Conservation (phyloP, 2,329 filamentous ascomycete genomes). For the Exophiala aquamarina region DNA sequence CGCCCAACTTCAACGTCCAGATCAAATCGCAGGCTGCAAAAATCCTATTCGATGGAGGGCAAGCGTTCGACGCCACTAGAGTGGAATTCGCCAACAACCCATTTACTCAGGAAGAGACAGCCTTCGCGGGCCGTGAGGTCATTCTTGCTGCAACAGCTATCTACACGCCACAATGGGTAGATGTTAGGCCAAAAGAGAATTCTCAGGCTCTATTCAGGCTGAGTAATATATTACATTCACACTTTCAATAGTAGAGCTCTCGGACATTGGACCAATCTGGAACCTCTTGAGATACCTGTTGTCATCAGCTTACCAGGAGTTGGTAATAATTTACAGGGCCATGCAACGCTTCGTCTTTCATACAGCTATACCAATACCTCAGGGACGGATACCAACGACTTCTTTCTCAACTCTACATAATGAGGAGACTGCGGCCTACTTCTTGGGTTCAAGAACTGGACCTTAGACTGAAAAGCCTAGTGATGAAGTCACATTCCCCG, state of each 20-base stretch:
- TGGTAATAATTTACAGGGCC: slow-evolving; percentile 40
- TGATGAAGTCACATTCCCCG: slow-evolving; percentile 30
- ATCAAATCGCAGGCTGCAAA: slow-evolving; percentile 34
- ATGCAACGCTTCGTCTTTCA: slow-evolving; percentile 25
- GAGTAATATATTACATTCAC: no score
- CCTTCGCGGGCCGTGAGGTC: slow-evolving; percentile 40
- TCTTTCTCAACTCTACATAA: slow-evolving; percentile 25
- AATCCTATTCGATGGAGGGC: slow-evolving; percentile 28
- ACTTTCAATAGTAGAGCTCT: slow-evolving; percentile 52
- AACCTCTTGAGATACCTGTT: slow-evolving; percentile 40
- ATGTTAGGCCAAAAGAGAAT: not conserved
- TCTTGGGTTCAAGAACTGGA: slow-evolving; percentile 18
- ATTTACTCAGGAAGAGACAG: slow-evolving; percentile 6
- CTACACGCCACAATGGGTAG: slow-evolving; percentile 37
- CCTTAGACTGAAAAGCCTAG: slow-evolving; percentile 31
- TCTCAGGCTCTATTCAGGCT: slow-evolving; percentile 1
- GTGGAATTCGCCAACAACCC: slow-evolving; percentile 8
- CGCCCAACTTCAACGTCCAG: slow-evolving; percentile 38
- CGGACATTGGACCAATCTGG: slow-evolving; percentile 49
- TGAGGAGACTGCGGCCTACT: slow-evolving; percentile 7
- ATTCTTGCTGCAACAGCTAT: slow-evolving; percentile 45
- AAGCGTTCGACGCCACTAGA: slow-evolving; percentile 7
- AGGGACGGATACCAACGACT: not conserved
- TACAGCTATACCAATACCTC: slow-evolving; percentile 9
- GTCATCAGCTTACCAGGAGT: slow-evolving; percentile 50